Conservation (phyloP, 2,329 filamentous ascomycete species). For the Claviceps sp. region DNA sequence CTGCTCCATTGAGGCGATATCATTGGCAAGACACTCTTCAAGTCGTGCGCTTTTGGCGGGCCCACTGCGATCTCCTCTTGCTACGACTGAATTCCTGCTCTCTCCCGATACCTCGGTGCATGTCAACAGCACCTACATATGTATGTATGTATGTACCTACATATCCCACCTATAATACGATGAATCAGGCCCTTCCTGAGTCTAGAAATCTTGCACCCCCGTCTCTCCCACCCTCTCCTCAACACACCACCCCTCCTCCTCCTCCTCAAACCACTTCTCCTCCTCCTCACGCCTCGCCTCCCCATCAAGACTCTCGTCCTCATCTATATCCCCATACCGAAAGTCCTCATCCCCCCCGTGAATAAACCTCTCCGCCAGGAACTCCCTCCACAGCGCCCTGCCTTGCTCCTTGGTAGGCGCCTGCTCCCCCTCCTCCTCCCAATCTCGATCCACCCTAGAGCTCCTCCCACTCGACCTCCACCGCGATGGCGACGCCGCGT, state of each 20-base stretch:
- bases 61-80: no score
- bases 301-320: conserved; percentile 57
- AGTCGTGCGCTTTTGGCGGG: no score
- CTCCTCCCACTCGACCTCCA: neutral
- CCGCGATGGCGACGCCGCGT: neutral
- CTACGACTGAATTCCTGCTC: no score
- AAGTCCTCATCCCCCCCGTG: conserved; percentile 65
- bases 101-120: no score
- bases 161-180: no score
- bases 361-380: conserved; percentile 63
- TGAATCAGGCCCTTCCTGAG: no score
- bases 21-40: no score
- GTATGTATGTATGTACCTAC: no score
- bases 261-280: conserved; percentile 68
- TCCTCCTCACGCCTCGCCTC: conserved; percentile 46
- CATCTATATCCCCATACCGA: conserved; percentile 59
- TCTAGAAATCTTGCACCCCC: conserved; percentile 56
- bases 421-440: conserved; percentile 15
- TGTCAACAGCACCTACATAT: no score
- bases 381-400: conserved; percentile 53
- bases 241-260: conserved; percentile 53
- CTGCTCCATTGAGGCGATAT: no score
- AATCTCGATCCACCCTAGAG: conserved; percentile 8
- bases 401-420: conserved; percentile 46
- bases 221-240: conserved; percentile 46